phyloP scores from a whole-genome alignment of 257 asterid genomes.

The Lycium ferocissimum region DNA sequence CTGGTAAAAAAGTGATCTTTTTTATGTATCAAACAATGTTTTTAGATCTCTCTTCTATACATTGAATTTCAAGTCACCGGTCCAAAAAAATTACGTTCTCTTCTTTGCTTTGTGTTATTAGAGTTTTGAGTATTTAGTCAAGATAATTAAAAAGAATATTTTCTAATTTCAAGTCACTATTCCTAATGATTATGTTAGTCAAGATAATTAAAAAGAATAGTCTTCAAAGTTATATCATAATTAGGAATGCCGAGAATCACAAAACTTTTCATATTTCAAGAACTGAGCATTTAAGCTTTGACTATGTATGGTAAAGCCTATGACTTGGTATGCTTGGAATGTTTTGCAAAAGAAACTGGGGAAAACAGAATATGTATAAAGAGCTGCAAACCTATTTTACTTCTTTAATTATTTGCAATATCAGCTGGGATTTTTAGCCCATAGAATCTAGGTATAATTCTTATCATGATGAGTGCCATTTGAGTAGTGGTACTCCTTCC shows the following conservation, averaged over 20 bases:
- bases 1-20: not conserved
- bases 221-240: constrained; percentile 16
- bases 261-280: not conserved
- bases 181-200: constrained; percentile 9
- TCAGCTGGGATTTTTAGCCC: not conserved
- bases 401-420: not conserved
- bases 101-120: not conserved
- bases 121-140: not conserved
- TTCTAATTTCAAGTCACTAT: no score
- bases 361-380: not conserved
- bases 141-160: not conserved
- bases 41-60: not conserved
- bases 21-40: not conserved
- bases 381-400: constrained; percentile 1
- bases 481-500: not conserved
- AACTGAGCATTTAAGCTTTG: constrained; percentile 6
- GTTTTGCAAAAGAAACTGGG: not conserved
- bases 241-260: constrained; percentile 14
- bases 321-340: constrained; percentile 6
- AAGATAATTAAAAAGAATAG: not conserved
- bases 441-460: not conserved
- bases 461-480: constrained; percentile 18
- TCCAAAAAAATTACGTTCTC: not conserved
- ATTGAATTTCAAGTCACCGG: not conserved
- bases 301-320: not conserved